These are phyloP conservation scores for Bruguiera gymnorhiza DNA, from an alignment of 345 rosid species.

Conservation along the genomic window DNA sequence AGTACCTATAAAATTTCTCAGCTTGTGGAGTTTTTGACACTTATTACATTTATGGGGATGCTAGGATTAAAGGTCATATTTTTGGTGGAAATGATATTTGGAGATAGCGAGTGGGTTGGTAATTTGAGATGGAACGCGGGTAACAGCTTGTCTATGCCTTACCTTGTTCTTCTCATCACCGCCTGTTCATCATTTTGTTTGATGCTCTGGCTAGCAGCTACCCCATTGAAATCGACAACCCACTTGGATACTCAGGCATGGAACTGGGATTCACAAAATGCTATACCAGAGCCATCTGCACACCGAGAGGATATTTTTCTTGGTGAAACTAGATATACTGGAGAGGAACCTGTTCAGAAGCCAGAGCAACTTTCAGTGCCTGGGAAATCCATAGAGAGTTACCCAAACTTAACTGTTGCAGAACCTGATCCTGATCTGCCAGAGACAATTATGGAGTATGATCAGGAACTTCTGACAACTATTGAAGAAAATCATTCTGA, in stretches of 20 bases:
- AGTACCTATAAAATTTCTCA: slow-evolving; percentile 75
- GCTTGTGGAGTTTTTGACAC: slow-evolving; percentile 55
- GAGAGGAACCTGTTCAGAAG: slow-evolving; percentile 27
- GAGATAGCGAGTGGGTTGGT: slow-evolving; percentile 84
- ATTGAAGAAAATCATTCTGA: slow-evolving; percentile 39
- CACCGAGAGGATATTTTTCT: slow-evolving; percentile 41
- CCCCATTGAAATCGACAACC: slow-evolving; percentile 80
- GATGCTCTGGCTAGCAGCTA: slow-evolving; percentile 89
- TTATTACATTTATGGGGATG: slow-evolving; percentile 62
- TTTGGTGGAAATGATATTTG: slow-evolving; percentile 81
- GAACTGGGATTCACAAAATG: slow-evolving; percentile 50
- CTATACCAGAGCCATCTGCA: slow-evolving; percentile 32
- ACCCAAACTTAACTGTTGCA: slow-evolving; percentile 33
- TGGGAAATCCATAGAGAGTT: slow-evolving; percentile 35
- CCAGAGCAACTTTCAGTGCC: slow-evolving; percentile 31
- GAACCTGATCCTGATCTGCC: slow-evolving; percentile 52
- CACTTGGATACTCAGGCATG: slow-evolving; percentile 43
- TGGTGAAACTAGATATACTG: slow-evolving; percentile 30
- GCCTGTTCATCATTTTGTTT: slow-evolving; percentile 65
- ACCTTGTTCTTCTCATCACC: slow-evolving; percentile 52
- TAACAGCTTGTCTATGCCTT: slow-evolving; percentile 47
- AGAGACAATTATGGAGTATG: slow-evolving; percentile 50
- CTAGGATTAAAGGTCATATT: slow-evolving; percentile 72
- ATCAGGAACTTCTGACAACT: slow-evolving; percentile 44
- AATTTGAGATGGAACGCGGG: slow-evolving; percentile 71